phyloP scores from a whole-genome alignment of 2,329 filamentous ascomycete genomes.

The Nigrospora osmanthi region DNA sequence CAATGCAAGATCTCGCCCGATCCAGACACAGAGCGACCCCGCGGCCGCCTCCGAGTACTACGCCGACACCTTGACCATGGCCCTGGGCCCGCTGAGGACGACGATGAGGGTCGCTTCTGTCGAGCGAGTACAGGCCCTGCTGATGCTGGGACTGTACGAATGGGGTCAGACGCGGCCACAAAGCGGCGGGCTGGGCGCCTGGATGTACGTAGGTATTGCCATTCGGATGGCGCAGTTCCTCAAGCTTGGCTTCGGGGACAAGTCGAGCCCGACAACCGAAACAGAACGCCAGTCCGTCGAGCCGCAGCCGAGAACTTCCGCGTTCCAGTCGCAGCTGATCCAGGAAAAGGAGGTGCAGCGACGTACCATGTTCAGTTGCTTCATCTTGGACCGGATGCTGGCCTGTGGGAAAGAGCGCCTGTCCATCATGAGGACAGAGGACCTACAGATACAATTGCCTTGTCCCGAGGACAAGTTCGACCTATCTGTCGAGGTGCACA shows the following conservation, averaged over 20 bases:
- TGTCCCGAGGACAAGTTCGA: slow-evolving; percentile 60
- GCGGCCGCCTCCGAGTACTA: slow-evolving; percentile 57
- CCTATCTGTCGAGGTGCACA: slow-evolving; percentile 48
- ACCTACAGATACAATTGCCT: slow-evolving; percentile 58
- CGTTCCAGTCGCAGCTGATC: slow-evolving; percentile 24
- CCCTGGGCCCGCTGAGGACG: slow-evolving; percentile 36
- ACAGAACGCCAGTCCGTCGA: slow-evolving; percentile 2
- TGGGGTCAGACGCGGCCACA: slow-evolving; percentile 54
- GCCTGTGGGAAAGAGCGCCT: slow-evolving; percentile 56
- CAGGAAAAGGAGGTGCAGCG: slow-evolving; percentile 57
- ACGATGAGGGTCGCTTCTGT: slow-evolving; percentile 46
- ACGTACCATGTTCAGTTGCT: slow-evolving; percentile 68
- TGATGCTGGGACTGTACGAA: slow-evolving; percentile 67
- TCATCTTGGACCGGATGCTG: slow-evolving; percentile 63
- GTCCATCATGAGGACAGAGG: slow-evolving; percentile 49
- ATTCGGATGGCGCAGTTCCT: slow-evolving; percentile 56
- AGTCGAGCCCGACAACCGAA: slow-evolving; percentile 15
- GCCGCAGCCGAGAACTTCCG: slow-evolving; percentile 10
- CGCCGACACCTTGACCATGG: slow-evolving; percentile 47
- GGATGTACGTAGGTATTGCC: slow-evolving; percentile 58
- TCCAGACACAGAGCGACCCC: slow-evolving; percentile 35
- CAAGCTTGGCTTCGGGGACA: slow-evolving; percentile 50
- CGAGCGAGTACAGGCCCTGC: slow-evolving; percentile 56
- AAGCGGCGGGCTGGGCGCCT: slow-evolving; percentile 49
- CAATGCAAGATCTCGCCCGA: slow-evolving; percentile 23